Base-by-base conservation (phyloP, 116 monocot genomes). In the Cymodocea nodosa region DNA sequence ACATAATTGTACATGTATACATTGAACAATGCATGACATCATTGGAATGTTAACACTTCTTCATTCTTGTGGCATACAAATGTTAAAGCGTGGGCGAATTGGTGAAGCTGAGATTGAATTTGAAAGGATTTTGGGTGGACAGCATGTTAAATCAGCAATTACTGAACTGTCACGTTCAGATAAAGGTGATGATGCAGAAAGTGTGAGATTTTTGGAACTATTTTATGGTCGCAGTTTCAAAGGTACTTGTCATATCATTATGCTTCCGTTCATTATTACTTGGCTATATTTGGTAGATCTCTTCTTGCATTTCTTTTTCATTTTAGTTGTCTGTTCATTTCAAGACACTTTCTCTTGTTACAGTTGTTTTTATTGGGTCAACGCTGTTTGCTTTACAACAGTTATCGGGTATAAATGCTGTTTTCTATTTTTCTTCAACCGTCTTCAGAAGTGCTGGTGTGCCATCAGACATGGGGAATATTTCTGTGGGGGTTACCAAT, bases 361-460 rank as follows among this genome's bases (percentile, higher is more conserved):
- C 86, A 98, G 97, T 98, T 81, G 89, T 98, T 85, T 91, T 85
- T 84, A 88, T 89, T 86, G 97, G 97, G 75, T 71, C 97, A 75
- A 84, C 74, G 70, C 84, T 98, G 56, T 98, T 91, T 84, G 91
- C 89, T 82, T 84, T 98, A 78, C 97, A 98, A 77, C 97, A 98
- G 82, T 75, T 98, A 68, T 91, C 97, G 35, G 97, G 97, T 64
- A 98, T 98, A 85, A 98, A 98, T 86, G 88, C 92, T 75, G 75
- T 98, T 8, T 91, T 98, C 75, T 98, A 86, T 70, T 98, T 89
- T 77, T 98, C 97, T 51, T 84, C 97, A 34, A 78, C 81, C 59
- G 88, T 98, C 22, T 98, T 98, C 62, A 88, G 74, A 69, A 80
- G 75, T 50, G 97, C 82, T 34, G 91, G 91, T 3, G 86, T 98